Base-by-base conservation (phyloP, 371 early-diverging fungal genomes). In the Actinomortierella wolfii region DNA sequence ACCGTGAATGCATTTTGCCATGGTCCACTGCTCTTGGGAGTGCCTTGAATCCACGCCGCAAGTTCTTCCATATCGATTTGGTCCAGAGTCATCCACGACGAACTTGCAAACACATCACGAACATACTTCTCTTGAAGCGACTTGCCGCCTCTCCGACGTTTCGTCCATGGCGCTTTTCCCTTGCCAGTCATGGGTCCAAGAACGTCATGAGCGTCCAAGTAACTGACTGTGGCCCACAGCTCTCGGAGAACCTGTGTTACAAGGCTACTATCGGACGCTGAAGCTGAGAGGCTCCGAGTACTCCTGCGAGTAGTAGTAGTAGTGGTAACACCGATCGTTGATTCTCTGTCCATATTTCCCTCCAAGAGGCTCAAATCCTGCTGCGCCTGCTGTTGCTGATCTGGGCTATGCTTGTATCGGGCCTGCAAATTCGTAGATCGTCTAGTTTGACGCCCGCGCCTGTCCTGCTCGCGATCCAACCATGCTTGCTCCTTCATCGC, bases 211-310 rank as follows among this genome's bases (percentile, higher is more conserved):
- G 7, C 11, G 7, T 34, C 34, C 4, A 34, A 34, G 4, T 11
- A 11, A 34, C 11, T 11, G 34, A 34, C 34, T 34, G 34, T 34
- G 7, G 34, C 11, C 34, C 34, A 34, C 51, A 9, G 49, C 40
- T 18, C 73, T 14, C 51, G 39, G 18, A 71, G 55, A 2, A 71
- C 63, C 14, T 44, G 18, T 15, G 57, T 18, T 8, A 60, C 60
- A 14, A 24, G 34, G n/a, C n/a, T n/a, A 18, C 28, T 20, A 3
- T 52, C 63, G 7, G 18, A 26, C 39, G n/a, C 40, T 52, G 53
- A 18, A 40, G 47, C n/a, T 18, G 48, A 2, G 51, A 48, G 15
- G 48, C 21, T 47, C 14, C 48, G 6, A 24, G 48, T 13, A 26
- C 2, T 17, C 25, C 28, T 25, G 2, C 28, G 17, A 0, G 17